Base-by-base conservation (phyloP, 202 grass and related monocot genomes). In the Digitaria exilis region DNA sequence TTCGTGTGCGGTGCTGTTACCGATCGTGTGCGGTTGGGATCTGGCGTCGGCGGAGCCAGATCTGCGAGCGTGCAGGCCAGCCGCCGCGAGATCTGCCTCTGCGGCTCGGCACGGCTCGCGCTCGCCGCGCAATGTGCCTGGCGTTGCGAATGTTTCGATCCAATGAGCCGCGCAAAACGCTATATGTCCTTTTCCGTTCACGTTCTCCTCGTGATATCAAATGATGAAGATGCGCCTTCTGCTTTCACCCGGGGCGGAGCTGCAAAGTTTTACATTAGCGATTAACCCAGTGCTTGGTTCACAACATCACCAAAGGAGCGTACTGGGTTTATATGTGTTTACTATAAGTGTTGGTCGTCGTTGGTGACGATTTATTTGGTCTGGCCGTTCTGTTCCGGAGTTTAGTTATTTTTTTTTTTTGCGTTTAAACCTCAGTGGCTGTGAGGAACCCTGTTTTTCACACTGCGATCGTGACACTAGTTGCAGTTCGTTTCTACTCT, bases 31-130 rank as follows among this genome's bases (percentile, higher is more conserved):
- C 15, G 25, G 24, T 28, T 54, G 24, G 84, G 80, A 87, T 87
- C 84, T 87, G 87, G 37, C 19, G 17, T 15, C 44, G 50, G 46
- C n/a, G 39, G 18, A n/a, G 21, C 72, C 78, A 82, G 87, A 89
- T 89, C 87, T 89, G 78, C 9, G 46, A 24, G 18, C 71, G 28
- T 9, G 65, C 11, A 8, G 78, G 24, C n/a, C 5, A 16, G 65
- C 14, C 16, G 14, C 28, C 9, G 35, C 17, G 57, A 82, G 78
- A 89, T 86, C 78, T 77, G 42, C 49, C 9, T 49, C 69, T 56
- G 1, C 19, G 25, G 43, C 7, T 54, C n/a, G 15, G 25, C 44
- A 76, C 44, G 21, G 9, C 1, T 3, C 54, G 6, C 22, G 66
- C 22, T 46, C 22, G 24, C 35, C 16, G 9, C 34, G 34, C 77